Conservation (phyloP, 345 rosid species). For the Litchi chinensis region DNA sequence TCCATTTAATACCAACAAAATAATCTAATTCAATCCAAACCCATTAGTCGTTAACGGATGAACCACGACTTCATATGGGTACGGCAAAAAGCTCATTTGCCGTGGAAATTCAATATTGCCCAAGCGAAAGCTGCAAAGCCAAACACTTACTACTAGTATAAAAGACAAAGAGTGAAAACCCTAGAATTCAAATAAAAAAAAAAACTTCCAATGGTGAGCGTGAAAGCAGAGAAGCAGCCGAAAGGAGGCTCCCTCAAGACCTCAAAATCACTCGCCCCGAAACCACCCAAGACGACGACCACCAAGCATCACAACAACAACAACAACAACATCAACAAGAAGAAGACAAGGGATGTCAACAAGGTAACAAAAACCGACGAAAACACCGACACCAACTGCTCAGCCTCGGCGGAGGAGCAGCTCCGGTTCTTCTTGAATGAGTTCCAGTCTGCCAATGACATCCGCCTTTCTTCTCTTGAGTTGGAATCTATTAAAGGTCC, state of each 20-base stretch:
- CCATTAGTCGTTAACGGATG: no score
- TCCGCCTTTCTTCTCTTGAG: constrained; percentile 69
- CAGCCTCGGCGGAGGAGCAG: constrained; percentile 54
- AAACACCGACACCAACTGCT: constrained; percentile 3
- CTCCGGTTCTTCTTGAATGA: constrained; percentile 52
- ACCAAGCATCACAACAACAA: constrained; percentile 21
- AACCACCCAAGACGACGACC: constrained; percentile 18
- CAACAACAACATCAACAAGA: background rate
- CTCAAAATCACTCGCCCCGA: constrained; percentile 10
- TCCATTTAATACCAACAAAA: no score
- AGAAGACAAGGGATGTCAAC: constrained; percentile 4
- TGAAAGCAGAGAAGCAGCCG: constrained; percentile 9
- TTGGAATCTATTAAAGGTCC: constrained; percentile 65
- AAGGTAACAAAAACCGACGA: background rate
- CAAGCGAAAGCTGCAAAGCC: no score
- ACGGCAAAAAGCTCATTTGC: no score
- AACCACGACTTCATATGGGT: no score
- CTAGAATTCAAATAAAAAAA: background rate
- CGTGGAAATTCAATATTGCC: no score
- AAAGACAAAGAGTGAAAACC: background rate
- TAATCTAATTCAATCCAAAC: no score
- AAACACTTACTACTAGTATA: no score
- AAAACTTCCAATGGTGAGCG: constrained; percentile 11
- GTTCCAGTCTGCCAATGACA: constrained; percentile 59
- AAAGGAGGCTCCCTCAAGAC: background rate